These are phyloP conservation scores for Rauvolfia tetraphylla DNA, from an alignment of 257 asterid species.

Conservation along the genomic window DNA sequence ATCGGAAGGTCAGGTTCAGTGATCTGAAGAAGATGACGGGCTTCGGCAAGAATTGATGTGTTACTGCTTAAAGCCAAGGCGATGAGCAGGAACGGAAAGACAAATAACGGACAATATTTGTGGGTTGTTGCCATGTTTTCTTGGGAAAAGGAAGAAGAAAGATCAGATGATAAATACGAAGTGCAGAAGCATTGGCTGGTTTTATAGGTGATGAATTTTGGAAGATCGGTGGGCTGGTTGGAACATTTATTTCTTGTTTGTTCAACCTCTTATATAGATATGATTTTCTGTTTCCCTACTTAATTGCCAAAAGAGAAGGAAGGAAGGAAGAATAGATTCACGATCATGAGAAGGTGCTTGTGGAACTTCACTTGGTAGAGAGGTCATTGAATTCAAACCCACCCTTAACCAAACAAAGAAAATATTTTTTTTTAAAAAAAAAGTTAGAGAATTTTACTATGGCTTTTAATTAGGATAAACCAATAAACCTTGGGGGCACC, in stretches of 20 bases:
- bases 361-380: too few relatives aligned
- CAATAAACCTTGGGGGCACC: too few relatives aligned
- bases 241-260: constrained; percentile 19
- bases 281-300: neutral
- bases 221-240: constrained; percentile 9
- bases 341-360: too few relatives aligned
- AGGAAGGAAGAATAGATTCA: too few relatives aligned
- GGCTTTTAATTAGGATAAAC: too few relatives aligned
- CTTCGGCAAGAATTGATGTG: constrained; percentile 12
- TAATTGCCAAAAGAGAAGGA: neutral
- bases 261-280: constrained; percentile 4
- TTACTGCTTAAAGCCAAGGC: constrained; percentile 10
- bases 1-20: neutral
- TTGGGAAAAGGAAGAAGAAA: neutral
- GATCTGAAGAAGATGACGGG: constrained; percentile 8
- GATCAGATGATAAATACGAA: neutral
- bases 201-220: neutral
- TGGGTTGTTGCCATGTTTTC: neutral
- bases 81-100: constrained; percentile 14
- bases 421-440: too few relatives aligned
- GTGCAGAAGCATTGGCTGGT: neutral
- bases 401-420: too few relatives aligned
- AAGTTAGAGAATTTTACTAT: too few relatives aligned
- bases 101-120: constrained; percentile 1
- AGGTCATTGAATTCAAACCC: too few relatives aligned